These are phyloP conservation scores for Suhomyces emberorum DNA, from an alignment of 805 yeast genomes.

Conservation along the genomic window DNA sequence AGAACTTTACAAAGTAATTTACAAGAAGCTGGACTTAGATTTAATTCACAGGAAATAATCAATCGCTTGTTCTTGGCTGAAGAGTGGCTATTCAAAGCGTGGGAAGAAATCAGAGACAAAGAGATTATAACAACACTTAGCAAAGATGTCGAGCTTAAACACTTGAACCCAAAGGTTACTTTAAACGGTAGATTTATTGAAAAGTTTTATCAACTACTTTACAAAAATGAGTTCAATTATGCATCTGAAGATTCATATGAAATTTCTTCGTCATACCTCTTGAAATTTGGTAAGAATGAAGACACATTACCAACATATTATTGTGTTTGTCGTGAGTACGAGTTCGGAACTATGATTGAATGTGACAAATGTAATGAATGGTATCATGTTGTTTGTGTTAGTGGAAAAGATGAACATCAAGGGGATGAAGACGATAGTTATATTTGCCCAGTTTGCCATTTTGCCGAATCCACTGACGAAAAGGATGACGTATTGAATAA, in stretches of 20 bases:
- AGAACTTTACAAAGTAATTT: slow-evolving; percentile 21
- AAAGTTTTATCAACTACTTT: slow-evolving; percentile 15
- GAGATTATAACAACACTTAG: slow-evolving; percentile 17
- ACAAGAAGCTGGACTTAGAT: slow-evolving; percentile 18
- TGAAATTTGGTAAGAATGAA: slow-evolving; percentile 8
- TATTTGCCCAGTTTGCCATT: slow-evolving; percentile 30
- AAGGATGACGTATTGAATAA: slow-evolving; percentile 13
- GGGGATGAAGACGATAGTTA: slow-evolving; percentile 22
- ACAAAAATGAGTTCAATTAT: slow-evolving; percentile 24
- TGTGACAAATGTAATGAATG: slow-evolving; percentile 71
- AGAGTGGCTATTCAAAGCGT: slow-evolving; percentile 19
- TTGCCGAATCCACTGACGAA: slow-evolving; percentile 16
- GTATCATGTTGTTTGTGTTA: slow-evolving; percentile 64
- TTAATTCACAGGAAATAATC: slow-evolving; percentile 14
- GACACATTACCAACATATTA: slow-evolving; percentile 26
- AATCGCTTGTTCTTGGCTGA: slow-evolving; percentile 17
- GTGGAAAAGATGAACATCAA: slow-evolving; percentile 11
- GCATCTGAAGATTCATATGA: slow-evolving; percentile 27
- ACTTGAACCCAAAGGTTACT: slow-evolving; percentile 16
- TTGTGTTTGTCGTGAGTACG: slow-evolving; percentile 63
- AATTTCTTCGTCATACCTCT: slow-evolving; percentile 22
- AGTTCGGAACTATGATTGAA: slow-evolving; percentile 61
- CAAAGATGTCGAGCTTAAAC: slow-evolving; percentile 13
- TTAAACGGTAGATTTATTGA: slow-evolving; percentile 18
- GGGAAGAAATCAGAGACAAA: slow-evolving; percentile 12